Base-by-base conservation (phyloP, 2,329 filamentous ascomycete genomes). In the Clarireedia paspali region DNA sequence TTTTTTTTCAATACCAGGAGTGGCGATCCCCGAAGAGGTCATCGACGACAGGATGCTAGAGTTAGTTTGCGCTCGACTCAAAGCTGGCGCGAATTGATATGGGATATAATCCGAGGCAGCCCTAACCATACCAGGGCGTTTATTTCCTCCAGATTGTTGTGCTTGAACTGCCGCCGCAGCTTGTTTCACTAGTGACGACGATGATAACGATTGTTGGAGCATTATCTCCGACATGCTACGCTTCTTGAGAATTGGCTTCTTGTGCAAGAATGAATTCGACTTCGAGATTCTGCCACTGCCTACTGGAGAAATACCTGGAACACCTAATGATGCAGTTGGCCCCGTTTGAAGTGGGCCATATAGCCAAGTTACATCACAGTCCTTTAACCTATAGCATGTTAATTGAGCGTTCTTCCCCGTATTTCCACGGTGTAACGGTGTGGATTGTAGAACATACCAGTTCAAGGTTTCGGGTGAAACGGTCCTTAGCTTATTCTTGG, bases 181-280 rank as follows among this genome's bases (percentile, higher is more conserved):
- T 84, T 86, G 1, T 71, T 94, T 91, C 26, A 96, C 74, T 14
- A 96, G 77, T 7, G 91, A 95, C 3, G 91, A 91, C 1, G 89
- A 84, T 1, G 90, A 95, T 9, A 96, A 71, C 0, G 91, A 96
- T 59, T 85, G 82, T 69, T 95, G 90, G 12, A 96, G 79, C 82
- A 96, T 95, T 44, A 92, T 80, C 71, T 96, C 91, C 0, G 91
- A 96, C 78, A 95, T 91, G 71, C 89, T 95, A 62, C 91, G 83
- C 77, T 96, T 96, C 75, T 96, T 96, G 59, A 96, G 72, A 52
- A 96, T 96, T 0, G 83, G 82, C 67, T 86, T 87, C 66, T 81
- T 74, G 61, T 77, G 73, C 60, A 80, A 65, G 63, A 81, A 83
- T 0, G 81, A 81, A 59, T 77, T 79, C 42, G 74, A 79, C 52